Conservation (phyloP, 805 yeast genomes). For the Priceomyces haplophilus region DNA sequence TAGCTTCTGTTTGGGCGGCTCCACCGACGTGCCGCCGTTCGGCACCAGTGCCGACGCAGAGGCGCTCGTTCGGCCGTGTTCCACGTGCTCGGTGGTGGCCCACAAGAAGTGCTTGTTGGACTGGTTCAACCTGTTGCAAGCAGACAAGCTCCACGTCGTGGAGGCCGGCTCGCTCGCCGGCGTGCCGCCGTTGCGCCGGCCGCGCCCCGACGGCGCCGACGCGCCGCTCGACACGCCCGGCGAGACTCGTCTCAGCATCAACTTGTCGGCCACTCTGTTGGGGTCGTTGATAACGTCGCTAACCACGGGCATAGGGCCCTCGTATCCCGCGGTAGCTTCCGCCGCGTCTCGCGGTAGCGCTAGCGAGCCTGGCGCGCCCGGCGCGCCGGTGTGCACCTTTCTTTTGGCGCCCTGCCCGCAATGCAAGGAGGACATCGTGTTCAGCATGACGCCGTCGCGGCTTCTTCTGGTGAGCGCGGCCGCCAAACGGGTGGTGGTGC, state of each 20-base stretch:
- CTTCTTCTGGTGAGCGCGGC: constrained; percentile 20
- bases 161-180: constrained; percentile 9
- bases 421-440: constrained; percentile 34
- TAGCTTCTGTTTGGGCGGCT: constrained; percentile 40
- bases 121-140: constrained; percentile 38
- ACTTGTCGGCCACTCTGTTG: constrained; percentile 14
- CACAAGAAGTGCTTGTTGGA: constrained; percentile 40
- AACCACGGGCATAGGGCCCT: constrained; percentile 5
- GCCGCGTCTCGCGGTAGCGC: not conserved
- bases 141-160: constrained; percentile 21
- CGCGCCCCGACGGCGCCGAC: not conserved
- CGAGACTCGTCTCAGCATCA: constrained; percentile 9
- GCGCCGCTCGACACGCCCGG: constrained; percentile 8
- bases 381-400: constrained; percentile 12
- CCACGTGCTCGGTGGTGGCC: constrained; percentile 33
- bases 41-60: constrained; percentile 33
- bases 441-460: constrained; percentile 28
- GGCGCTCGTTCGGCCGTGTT: constrained; percentile 36
- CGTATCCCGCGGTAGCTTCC: too few relatives aligned
- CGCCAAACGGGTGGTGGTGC: constrained; percentile 15
- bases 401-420: constrained; percentile 39
- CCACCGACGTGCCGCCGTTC: constrained; percentile 38
- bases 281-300: constrained; percentile 14
- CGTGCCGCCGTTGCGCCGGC: constrained; percentile 1
- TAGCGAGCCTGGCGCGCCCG: not conserved